Conservation (phyloP, 1,284 basidiomycete species). For the Heterobasidion irregulare region DNA sequence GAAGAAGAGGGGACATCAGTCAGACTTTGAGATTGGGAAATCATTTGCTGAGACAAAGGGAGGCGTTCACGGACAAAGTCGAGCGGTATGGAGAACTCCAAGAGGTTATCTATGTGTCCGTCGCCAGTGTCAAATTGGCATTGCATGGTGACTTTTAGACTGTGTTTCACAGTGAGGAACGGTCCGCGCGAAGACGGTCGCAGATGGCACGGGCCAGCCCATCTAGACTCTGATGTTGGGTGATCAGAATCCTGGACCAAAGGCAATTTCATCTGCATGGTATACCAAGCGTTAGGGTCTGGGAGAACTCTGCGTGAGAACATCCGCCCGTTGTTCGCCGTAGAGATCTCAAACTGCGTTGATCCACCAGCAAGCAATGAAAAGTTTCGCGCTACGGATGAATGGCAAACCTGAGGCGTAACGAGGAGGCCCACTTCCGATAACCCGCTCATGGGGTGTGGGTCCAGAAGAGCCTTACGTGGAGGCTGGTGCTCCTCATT, state of each 20-base stretch:
- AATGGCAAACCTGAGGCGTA: conserved; percentile 14
- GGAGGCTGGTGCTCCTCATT: conserved; percentile 52
- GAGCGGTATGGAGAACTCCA: conserved; percentile 43
- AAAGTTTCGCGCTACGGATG: conserved; percentile 30
- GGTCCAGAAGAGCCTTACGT: conserved; percentile 37
- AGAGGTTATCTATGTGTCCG: conserved; percentile 19
- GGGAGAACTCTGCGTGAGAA: conserved; percentile 29
- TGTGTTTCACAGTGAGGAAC: conserved; percentile 50
- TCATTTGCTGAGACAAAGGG: conserved; percentile 1
- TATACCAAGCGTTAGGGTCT: conserved; percentile 42
- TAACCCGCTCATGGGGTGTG: conserved; percentile 43
- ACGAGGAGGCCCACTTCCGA: conserved; percentile 44
- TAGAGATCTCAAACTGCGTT: conserved; percentile 34
- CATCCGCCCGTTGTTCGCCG: conserved; percentile 28
- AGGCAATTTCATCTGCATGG: conserved; percentile 46
- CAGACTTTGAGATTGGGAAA: neutral
- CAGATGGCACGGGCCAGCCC: conserved; percentile 34
- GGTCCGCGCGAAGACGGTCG: conserved; percentile 42
- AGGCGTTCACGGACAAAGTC: conserved; percentile 31
- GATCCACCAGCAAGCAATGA: conserved; percentile 43
- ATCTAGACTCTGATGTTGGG: conserved; percentile 20
- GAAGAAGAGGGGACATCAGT: neutral
- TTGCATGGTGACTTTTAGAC: conserved; percentile 40
- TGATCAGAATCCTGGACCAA: conserved; percentile 23
- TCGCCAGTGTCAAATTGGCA: conserved; percentile 43